Percentiles rank a stretch among this genome's conserved stretches.
These are phyloP conservation scores for Funneliformis geosporum DNA, from an alignment of 192 early-diverging fungal species.

Conservation along the genomic window DNA sequence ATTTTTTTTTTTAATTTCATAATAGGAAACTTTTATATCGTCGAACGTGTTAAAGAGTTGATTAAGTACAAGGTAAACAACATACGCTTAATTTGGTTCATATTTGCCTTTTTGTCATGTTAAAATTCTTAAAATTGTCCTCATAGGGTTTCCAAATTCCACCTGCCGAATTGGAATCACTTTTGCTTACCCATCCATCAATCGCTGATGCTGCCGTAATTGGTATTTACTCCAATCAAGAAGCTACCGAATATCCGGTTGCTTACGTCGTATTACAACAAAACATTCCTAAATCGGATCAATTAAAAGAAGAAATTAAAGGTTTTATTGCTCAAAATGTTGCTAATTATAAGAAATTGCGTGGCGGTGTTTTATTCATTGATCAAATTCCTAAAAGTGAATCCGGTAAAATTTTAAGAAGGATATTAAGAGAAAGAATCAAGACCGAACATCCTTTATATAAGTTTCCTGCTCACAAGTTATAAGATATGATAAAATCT, in stretches of 20 bases:
- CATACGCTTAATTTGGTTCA: neutral
- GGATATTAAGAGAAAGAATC: conserved; percentile 55
- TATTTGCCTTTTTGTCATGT: neutral
- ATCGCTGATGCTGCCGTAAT: conserved; percentile 74
- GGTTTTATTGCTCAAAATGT: conserved; percentile 63
- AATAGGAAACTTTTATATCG: conserved; percentile 56
- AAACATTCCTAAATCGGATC: conserved; percentile 46
- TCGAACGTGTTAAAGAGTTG: conserved; percentile 84
- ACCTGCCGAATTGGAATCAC: conserved; percentile 83
- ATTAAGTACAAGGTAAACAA: conserved; percentile 89
- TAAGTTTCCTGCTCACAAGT: neutral
- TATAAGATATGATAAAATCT: too few species aligned
- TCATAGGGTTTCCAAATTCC: conserved; percentile 64
- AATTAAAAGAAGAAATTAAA: conserved; percentile 47
- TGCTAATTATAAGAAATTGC: conserved; percentile 74
- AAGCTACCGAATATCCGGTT: conserved; percentile 74
- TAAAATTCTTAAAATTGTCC: neutral
- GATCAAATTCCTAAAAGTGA: conserved; percentile 75
- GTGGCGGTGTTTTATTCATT: conserved; percentile 76
- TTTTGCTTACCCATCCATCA: conserved; percentile 67
- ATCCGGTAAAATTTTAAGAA: conserved; percentile 83
- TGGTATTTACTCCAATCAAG: conserved; percentile 60
- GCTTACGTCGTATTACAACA: conserved; percentile 69
- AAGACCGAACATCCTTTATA: neutral
- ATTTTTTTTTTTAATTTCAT: neutral